Base-by-base conservation (phyloP, 345 rosid genomes). In the Sonneratia caseolaris region DNA sequence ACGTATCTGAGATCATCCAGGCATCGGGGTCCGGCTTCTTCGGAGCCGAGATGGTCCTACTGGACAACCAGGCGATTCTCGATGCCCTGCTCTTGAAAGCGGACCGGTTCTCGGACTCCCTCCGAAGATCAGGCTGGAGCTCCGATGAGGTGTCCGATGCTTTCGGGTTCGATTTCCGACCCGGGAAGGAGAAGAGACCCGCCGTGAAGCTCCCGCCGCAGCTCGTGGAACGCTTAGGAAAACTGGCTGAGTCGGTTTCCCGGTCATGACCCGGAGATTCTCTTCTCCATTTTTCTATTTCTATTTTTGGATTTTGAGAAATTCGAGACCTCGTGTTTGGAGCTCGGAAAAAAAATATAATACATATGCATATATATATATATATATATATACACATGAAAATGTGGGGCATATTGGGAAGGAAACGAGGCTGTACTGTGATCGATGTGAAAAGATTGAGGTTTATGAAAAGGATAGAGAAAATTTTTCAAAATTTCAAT, bases 121-220 rank as follows among this genome's bases (percentile, higher is more conserved):
- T 95, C 65, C 87, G 91, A 0, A 87, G 89, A 78, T 89, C 96
- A 38, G 99, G 99, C 65, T 95, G 99, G 99, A 95, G 94, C 89
- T 86, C 97, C 59, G 99, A 95, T 19, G 97, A 95, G 71, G 97
- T 95, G 0, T 87, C 97, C 68, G 97, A 95, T 24, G 97, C 91
- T 0, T 71, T 95, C 2, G 90, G 96, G 8, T 90, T 95, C 65
- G 91, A 92, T 89, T 89, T 87, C 74, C 85, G 91, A 80, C 86
- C 83, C 80, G 91, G 81, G 79, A 92, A 89, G 80, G 96, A 80
- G 79, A 86, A 75, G 80, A 92, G 82, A 85, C 92, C 88, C 77
- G 90, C 70, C 1, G 87, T 85, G 82, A 85, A 84, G 71, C 66
- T 92, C 45, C 89, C 97, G 24, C 96, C 97, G 22, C 88, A 82